Base-by-base conservation (phyloP, 1,139 yeast genomes). In the Kurtzmaniella quercitrusa region DNA sequence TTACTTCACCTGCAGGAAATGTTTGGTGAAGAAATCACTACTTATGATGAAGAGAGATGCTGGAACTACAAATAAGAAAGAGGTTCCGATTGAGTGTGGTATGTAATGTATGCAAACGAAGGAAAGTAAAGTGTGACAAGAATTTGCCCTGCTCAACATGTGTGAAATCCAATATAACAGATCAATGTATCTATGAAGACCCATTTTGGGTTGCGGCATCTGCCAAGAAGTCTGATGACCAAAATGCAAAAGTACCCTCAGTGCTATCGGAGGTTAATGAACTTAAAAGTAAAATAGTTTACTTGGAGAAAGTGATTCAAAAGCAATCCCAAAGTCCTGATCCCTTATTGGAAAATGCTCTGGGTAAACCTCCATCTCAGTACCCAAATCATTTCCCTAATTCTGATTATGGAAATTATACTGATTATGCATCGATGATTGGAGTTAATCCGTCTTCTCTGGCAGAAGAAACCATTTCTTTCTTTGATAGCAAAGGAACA, bases 401-500 rank as follows among this genome's bases (percentile, higher is more conserved):
- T 6, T 6, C 25, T 15, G 25, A 17, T 25, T 23, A 27, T 10
- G 25, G 10, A n/a, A 25, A 17, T 16, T 34, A 25, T 34, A 23
- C 16, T 9, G 25, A 34, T 36, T 16, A 39, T 19, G 29, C 19
- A 11, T 36, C 40, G n/a, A 25, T 44, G 15, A 17, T 39, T 7
- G 47, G 45, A 3, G 25, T 25, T 2, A 52, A 51, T 43, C 62
- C 60, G 2, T 43, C 44, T 11, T 51, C 45, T 8, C 47, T 54
- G 5, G 44, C 48, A 10, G 48, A 52, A 15, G 75, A 70, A 41
- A 51, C 55, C 5, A 58, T 69, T 42, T 63, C 59, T 43, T 68
- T 71, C 45, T 61, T 53, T 46, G 59, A 57, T 9, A 27, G 23
- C 12, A 27, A 14, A n/a, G 40, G 25, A 2, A 19, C 40, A 3